A percentile compares a stretch with the other conserved stretches of the same genome.
Evolutionary conservation across 176 grass and related monocot species (phyloP).

Genomic region (Metroxylon sagu): DNA sequence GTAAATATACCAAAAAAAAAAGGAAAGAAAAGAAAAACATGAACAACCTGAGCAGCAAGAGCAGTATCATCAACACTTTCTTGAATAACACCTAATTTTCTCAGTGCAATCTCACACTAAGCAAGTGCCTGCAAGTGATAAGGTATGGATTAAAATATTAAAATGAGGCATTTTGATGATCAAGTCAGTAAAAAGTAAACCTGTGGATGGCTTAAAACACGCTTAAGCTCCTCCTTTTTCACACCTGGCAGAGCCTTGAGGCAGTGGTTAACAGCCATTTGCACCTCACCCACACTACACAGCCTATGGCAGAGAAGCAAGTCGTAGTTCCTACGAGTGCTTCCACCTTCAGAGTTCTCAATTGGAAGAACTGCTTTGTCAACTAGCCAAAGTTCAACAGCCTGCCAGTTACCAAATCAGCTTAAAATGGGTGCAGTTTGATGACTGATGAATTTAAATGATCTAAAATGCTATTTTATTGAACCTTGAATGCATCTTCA

Average conservation of each 20-base stretch:
- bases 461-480: too few relatives aligned
- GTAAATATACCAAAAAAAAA: background rate
- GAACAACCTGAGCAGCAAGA: constrained; percentile 42
- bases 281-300: constrained; percentile 55
- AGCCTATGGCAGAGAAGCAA: constrained; percentile 44
- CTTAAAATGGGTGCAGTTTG: background rate
- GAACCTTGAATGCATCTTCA: constrained; percentile 48
- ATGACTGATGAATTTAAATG: too few relatives aligned
- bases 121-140: constrained; percentile 40
- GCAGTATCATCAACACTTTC: constrained; percentile 40
- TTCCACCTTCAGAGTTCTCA: constrained; percentile 55
- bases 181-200: constrained; percentile 4
- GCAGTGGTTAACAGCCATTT: constrained; percentile 38
- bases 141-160: background rate
- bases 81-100: constrained; percentile 27
- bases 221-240: constrained; percentile 27
- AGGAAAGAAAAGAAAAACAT: background rate
- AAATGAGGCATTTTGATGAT: background rate
- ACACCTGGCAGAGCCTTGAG: constrained; percentile 47
- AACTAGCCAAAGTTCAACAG: constrained; percentile 49
- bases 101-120: constrained; percentile 43
- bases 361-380: constrained; percentile 53
- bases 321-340: constrained; percentile 50
- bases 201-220: constrained; percentile 48
- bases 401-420: constrained; percentile 23